Evolutionary conservation across 2,329 filamentous ascomycete species (phyloP).

Genomic region (Aspergillus quadricinctus): DNA sequence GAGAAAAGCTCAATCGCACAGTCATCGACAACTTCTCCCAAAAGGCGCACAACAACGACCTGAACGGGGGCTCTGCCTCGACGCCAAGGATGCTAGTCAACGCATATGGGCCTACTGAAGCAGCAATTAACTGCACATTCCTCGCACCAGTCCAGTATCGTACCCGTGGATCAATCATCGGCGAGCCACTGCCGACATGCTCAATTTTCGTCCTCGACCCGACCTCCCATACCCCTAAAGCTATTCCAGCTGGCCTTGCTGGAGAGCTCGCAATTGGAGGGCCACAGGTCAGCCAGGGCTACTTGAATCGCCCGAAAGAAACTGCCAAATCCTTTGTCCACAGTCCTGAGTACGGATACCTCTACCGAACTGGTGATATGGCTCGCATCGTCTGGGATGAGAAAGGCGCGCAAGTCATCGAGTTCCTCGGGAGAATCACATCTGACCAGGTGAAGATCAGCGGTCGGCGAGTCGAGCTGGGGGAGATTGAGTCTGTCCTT

Average conservation of each 20-base stretch:
- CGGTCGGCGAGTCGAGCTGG: slow-evolving; percentile 76
- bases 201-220: slow-evolving; percentile 28
- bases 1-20: slow-evolving; percentile 31
- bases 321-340: slow-evolving; percentile 24
- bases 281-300: slow-evolving; percentile 27
- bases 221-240: slow-evolving; percentile 22
- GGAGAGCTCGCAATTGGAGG: slow-evolving; percentile 45
- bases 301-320: slow-evolving; percentile 22
- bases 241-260: slow-evolving; percentile 37
- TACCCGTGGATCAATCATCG: slow-evolving; percentile 34
- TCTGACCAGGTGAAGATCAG: slow-evolving; percentile 80
- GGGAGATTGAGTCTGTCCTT: slow-evolving; percentile 59
- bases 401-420: slow-evolving; percentile 48
- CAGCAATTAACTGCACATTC: slow-evolving; percentile 26
- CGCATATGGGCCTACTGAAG: slow-evolving; percentile 33
- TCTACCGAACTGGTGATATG: slow-evolving; percentile 33
- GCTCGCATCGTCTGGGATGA: slow-evolving; percentile 61
- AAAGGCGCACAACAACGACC: not conserved
- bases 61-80: not conserved
- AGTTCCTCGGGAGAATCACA: slow-evolving; percentile 75
- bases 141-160: slow-evolving; percentile 16
- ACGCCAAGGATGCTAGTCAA: slow-evolving; percentile 24
- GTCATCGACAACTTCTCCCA: slow-evolving; percentile 31
- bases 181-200: slow-evolving; percentile 33
- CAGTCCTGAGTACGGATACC: slow-evolving; percentile 44